Evolutionary conservation across 1,284 basidiomycete species (phyloP).

Genomic region (Cutaneotrichosporon sp.): DNA sequence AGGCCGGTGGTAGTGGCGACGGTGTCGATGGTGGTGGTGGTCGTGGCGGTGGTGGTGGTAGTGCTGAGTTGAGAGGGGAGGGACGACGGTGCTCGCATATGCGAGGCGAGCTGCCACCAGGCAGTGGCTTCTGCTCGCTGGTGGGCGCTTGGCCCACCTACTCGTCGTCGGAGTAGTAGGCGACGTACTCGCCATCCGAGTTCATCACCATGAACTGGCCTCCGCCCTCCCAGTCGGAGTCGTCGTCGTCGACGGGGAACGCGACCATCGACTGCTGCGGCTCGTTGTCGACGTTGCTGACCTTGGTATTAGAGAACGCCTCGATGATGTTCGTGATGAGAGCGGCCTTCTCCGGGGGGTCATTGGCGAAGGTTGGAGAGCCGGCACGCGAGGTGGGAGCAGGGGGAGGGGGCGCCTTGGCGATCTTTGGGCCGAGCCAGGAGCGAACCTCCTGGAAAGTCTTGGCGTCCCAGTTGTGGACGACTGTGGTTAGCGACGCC

Average conservation of each 20-base stretch:
- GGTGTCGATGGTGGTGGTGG: neutral
- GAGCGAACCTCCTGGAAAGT: neutral
- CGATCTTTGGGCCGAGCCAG: neutral
- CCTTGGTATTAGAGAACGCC: neutral
- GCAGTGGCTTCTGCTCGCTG: no score
- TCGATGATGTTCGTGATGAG: neutral
- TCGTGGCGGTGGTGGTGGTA: neutral
- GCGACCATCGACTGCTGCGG: neutral
- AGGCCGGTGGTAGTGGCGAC: neutral
- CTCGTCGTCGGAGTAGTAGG: neutral
- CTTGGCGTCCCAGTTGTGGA: neutral
- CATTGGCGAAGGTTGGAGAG: no score
- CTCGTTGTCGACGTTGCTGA: neutral
- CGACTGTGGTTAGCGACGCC: constrained; percentile 4
- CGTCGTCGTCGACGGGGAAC: neutral
- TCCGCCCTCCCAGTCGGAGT: constrained; percentile 11
- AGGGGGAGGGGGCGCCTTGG: neutral
- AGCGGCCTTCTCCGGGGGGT: no score
- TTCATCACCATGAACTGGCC: neutral
- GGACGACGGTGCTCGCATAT: neutral
- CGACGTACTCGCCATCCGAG: constrained; percentile 1
- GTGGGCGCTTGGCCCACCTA: neutral
- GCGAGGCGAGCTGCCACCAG: neutral
- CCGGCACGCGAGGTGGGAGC: neutral
- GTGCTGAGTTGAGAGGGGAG: neutral